Evolutionary conservation across 306 rosid genomes (phyloP).

Genomic region (Malus sylvestris): DNA sequence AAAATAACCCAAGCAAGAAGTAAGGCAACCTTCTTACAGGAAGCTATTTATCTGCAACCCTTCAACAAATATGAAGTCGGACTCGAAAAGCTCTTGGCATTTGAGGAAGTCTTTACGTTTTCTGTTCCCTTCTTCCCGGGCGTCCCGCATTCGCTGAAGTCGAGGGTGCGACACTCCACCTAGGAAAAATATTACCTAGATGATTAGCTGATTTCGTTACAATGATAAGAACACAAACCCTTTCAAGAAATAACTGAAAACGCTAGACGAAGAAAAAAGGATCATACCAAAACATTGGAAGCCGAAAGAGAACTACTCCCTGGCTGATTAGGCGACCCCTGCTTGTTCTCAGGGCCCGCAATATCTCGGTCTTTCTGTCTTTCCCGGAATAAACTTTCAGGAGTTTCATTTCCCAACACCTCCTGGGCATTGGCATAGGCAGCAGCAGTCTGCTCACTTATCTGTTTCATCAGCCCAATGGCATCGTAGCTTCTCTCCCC

Average conservation of each 20-base stretch:
- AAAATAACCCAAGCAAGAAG: neutral
- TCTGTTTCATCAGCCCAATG: conserved; percentile 77
- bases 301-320: conserved; percentile 38
- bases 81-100: conserved; percentile 42
- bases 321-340: conserved; percentile 14
- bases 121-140: conserved; percentile 61
- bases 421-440: conserved; percentile 81
- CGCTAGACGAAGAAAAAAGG: neutral
- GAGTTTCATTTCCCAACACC: conserved; percentile 67
- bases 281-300: conserved; percentile 52
- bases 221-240: neutral
- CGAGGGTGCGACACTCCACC: conserved; percentile 81
- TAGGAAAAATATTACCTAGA: conserved; percentile 14
- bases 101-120: conserved; percentile 35
- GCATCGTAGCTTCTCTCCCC: conserved; percentile 85
- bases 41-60: conserved; percentile 50
- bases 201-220: neutral
- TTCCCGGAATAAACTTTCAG: conserved; percentile 39
- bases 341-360: conserved; percentile 27
- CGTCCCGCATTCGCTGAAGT: conserved; percentile 88
- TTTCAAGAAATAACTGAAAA: neutral
- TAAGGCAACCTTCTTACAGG: neutral
- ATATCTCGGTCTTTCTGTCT: conserved; percentile 17
- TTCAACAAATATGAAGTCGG: conserved; percentile 75
- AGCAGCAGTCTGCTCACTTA: conserved; percentile 77